Conservation (phyloP, 1,284 basidiomycete genomes). For the Irpex lacteus region DNA sequence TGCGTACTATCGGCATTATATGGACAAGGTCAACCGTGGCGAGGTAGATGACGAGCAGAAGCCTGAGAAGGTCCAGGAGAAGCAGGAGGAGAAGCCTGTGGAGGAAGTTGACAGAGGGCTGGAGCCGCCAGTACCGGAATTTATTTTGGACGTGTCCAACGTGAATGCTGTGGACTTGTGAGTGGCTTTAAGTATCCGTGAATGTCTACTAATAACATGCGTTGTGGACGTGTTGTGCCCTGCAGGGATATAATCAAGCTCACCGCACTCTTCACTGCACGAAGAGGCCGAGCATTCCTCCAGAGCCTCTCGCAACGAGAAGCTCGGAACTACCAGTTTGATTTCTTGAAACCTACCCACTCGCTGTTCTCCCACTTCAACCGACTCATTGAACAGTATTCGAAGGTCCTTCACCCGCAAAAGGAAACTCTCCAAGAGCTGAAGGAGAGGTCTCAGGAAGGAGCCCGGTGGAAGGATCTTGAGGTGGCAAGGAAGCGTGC, state of each 20-base stretch:
- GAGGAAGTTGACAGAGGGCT: constrained; percentile 55
- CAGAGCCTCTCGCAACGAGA: constrained; percentile 84
- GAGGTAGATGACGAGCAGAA: constrained; percentile 66
- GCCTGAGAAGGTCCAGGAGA: constrained; percentile 40
- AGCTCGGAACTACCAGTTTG: constrained; percentile 96
- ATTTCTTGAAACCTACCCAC: constrained; percentile 94
- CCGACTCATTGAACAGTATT: constrained; percentile 94
- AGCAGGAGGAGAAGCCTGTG: constrained; percentile 34
- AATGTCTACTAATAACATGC: neutral
- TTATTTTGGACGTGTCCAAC: constrained; percentile 86
- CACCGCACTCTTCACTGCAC: constrained; percentile 94
- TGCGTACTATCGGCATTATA: constrained; percentile 91
- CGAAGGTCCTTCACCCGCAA: constrained; percentile 84
- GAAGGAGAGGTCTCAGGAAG: constrained; percentile 57
- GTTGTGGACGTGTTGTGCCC: constrained; percentile 17
- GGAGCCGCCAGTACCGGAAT: constrained; percentile 84
- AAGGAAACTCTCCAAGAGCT: constrained; percentile 73
- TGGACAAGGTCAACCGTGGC: constrained; percentile 74
- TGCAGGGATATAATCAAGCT: constrained; percentile 86
- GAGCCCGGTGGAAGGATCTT: constrained; percentile 73
- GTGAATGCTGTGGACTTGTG: constrained; percentile 90
- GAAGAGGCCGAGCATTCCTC: constrained; percentile 87
- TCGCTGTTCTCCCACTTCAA: constrained; percentile 98
- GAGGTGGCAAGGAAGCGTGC: constrained; percentile 78
- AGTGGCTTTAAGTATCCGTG: constrained; percentile 31